Percentiles rank a stretch among this genome's conserved stretches.
Conservation (phyloP, 192 early-diverging fungal species). For the Pecoramyces ruminantium region DNA sequence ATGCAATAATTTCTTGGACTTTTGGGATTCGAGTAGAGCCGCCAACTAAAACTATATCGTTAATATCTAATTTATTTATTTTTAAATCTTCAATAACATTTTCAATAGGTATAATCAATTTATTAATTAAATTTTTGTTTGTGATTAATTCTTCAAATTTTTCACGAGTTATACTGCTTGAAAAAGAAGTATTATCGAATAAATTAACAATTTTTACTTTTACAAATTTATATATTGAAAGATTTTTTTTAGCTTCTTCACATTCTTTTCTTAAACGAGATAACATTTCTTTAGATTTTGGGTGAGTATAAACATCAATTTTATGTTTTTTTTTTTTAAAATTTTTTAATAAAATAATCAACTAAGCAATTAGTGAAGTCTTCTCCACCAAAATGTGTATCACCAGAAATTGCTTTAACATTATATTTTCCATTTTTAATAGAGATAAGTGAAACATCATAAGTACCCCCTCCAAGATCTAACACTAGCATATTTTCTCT, state of each 20-base stretch:
- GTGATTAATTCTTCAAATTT: too few species aligned
- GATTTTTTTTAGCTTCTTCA: slow-evolving; percentile 88
- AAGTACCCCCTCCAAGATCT: slow-evolving; percentile 94
- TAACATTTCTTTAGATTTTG: slow-evolving; percentile 70
- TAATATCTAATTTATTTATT: too few species aligned
- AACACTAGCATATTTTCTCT: slow-evolving; percentile 86
- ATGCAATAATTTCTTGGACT: too few species aligned
- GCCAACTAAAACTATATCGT: too few species aligned
- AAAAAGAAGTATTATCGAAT: too few species aligned
- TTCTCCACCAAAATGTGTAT: slow-evolving; percentile 79
- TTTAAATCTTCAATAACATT: too few species aligned
- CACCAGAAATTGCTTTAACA: slow-evolving; percentile 84
- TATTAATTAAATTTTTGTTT: too few species aligned
- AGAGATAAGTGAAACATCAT: slow-evolving; percentile 87
- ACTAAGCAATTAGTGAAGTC: slow-evolving; percentile 93
- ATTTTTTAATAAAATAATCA: slow-evolving; percentile 76
- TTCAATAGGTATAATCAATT: too few species aligned
- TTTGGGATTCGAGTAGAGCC: too few species aligned
- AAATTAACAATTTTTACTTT: too few species aligned
- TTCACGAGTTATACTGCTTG: too few species aligned
- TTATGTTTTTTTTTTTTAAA: slow-evolving; percentile 81
- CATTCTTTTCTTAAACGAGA: slow-evolving; percentile 82
- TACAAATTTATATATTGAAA: slow-evolving; percentile 78
- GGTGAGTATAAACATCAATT: slow-evolving; percentile 34
- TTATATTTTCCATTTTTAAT: slow-evolving; percentile 92